Evolutionary conservation across 768 basidiomycete genomes (phyloP).

Genomic region (Trametes sanguinea): DNA sequence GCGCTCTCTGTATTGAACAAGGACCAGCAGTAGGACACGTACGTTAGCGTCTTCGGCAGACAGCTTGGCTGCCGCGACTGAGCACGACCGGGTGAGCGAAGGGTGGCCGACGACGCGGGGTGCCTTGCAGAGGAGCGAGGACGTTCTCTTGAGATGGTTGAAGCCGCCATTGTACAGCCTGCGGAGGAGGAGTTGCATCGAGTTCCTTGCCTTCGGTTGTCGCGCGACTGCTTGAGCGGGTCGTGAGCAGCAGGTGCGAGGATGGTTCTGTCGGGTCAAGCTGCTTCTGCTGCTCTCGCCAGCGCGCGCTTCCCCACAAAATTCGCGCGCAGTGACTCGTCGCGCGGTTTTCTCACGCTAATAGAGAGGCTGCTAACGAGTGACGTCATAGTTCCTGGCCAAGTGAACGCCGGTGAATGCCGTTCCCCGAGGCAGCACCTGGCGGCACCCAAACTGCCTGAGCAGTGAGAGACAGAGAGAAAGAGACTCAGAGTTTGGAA

Average conservation of each 20-base stretch:
- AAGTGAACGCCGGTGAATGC: background rate
- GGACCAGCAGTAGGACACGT: background rate
- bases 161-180: conserved; percentile 35
- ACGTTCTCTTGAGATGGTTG: conserved; percentile 34
- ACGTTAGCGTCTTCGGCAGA: conserved; percentile 11
- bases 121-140: conserved; percentile 28
- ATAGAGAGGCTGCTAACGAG: background rate
- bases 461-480: no score
- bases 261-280: background rate
- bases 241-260: background rate
- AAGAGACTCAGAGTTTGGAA: no score
- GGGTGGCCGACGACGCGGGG: conserved; percentile 26
- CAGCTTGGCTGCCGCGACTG: conserved; percentile 17
- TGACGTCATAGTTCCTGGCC: background rate
- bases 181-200: conserved; percentile 31
- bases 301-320: background rate
- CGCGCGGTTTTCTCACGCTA: conserved; percentile 10
- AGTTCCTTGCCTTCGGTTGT: background rate
- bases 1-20: no score
- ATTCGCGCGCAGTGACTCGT: conserved; percentile 12
- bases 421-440: background rate
- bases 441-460: background rate
- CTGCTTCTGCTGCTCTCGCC: background rate
- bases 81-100: conserved; percentile 22
- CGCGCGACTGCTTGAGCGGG: background rate